Conservation (phyloP, 2,329 filamentous ascomycete genomes). For the Leptographium radiaticola region DNA sequence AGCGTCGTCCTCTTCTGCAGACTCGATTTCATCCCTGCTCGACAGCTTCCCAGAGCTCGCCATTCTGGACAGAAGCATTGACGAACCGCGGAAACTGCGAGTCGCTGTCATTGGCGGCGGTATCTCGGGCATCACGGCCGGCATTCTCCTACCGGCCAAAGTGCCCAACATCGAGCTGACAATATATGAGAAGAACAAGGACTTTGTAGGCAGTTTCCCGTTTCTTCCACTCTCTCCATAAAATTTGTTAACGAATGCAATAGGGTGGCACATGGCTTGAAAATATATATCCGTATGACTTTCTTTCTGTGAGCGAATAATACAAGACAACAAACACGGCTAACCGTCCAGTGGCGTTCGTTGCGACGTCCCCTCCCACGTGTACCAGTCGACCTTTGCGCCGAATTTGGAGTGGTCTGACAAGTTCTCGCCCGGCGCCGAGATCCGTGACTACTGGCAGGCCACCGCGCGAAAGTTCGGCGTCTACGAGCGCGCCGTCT, state of each 20-base stretch:
- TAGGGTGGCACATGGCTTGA: background rate
- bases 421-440: slow-evolving; percentile 9
- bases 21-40: background rate
- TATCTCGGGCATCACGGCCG: slow-evolving; percentile 49
- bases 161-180: slow-evolving; percentile 53
- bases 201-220: slow-evolving; percentile 36
- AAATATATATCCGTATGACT: background rate
- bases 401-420: slow-evolving; percentile 10
- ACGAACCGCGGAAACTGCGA: slow-evolving; percentile 31
- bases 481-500: background rate
- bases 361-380: slow-evolving; percentile 13
- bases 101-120: slow-evolving; percentile 54
- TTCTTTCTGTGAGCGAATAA: background rate
- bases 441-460: slow-evolving; percentile 11
- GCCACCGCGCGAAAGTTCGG: background rate
- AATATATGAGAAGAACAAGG: slow-evolving; percentile 55
- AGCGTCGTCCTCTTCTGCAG: background rate
- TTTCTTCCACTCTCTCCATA: background rate
- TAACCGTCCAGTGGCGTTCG: slow-evolving; percentile 4
- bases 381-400: slow-evolving; percentile 11
- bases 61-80: slow-evolving; percentile 17
- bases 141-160: slow-evolving; percentile 53
- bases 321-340: background rate
- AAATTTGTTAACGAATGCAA: background rate
- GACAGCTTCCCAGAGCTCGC: too few relatives aligned